Base-by-base conservation (phyloP, 441 rosid species). In the Kokia cookei region DNA sequence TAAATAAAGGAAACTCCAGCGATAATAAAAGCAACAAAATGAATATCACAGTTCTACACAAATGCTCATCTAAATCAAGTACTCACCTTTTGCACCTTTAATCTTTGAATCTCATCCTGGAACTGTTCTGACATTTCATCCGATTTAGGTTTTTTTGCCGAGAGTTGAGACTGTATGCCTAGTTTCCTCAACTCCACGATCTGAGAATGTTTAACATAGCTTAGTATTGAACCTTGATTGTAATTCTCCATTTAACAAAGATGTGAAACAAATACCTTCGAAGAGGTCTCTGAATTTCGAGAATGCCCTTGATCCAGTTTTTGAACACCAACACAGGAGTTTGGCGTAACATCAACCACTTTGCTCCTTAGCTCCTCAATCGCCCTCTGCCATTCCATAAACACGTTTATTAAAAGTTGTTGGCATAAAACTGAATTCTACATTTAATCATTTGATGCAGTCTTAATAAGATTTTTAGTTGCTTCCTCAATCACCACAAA, bases 71-170 rank as follows among this genome's bases (percentile, higher is more conserved):
- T 9, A 71, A 51, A 72, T 62, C 48, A 77, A 72, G 63, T 69
- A 73, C 69, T 60, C 75, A 91, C 97, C 91, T 93, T 95, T 78
- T 95, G 98, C 13, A 89, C 96, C 84, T 93, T 95, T 40, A 95
- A 79, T 80, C 82, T 91, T 73, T 82, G 93, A 65, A 90, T 85
- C 79, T 91, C 90, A 48, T 85, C 85, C 66, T 80, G 84, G 51
- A 65, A 65, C 47, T 65, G 74, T 37, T 79, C 78, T 54, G 83
- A 58, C 35, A 74, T 75, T 57, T 77, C 88, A 53, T 83, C 80
- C 62, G 54, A 77, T 80, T 58, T 86, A 69, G 72, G 79, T 63
- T 86, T 89, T 81, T 82, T 82, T 13, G 75, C 80, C 0, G 94
- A 90, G 29, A 85, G 77, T 66, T 85, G 84, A 75, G 89, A 83